A percentile compares a stretch with the other conserved stretches of the same genome.
phyloP scores from a whole-genome alignment of 345 rosid species.

The Punica granatum region DNA sequence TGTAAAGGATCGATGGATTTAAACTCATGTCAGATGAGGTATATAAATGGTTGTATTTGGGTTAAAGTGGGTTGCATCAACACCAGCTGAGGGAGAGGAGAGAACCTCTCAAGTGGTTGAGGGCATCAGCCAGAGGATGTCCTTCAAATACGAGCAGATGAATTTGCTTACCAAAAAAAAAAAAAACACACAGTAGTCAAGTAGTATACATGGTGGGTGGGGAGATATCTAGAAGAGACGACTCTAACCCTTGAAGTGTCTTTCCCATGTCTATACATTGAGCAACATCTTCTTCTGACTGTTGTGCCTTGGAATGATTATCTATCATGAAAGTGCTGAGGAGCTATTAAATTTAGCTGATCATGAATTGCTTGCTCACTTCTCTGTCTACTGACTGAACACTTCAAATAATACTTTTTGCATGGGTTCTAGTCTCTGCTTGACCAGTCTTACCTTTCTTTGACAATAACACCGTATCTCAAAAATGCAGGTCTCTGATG shows the following conservation, averaged over 20 bases:
- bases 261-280: background rate
- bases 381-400: background rate
- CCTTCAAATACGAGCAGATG: background rate
- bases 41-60: background rate
- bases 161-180: background rate
- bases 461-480: constrained; percentile 2
- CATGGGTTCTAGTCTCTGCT: background rate
- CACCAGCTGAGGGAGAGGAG: background rate
- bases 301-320: background rate
- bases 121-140: background rate
- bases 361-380: background rate
- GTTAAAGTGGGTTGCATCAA: background rate
- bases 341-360: background rate
- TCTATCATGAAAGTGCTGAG: background rate
- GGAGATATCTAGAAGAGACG: background rate
- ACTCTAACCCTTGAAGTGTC: background rate
- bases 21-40: background rate
- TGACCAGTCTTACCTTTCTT: background rate
- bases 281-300: background rate
- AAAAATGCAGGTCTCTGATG: constrained; percentile 69
- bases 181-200: too few relatives aligned
- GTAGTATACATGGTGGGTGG: background rate
- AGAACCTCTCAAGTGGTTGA: background rate
- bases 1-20: background rate
- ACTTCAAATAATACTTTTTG: background rate